phyloP scores from a whole-genome alignment of 176 grass and related monocot genomes.

The Ensete glaucum region DNA sequence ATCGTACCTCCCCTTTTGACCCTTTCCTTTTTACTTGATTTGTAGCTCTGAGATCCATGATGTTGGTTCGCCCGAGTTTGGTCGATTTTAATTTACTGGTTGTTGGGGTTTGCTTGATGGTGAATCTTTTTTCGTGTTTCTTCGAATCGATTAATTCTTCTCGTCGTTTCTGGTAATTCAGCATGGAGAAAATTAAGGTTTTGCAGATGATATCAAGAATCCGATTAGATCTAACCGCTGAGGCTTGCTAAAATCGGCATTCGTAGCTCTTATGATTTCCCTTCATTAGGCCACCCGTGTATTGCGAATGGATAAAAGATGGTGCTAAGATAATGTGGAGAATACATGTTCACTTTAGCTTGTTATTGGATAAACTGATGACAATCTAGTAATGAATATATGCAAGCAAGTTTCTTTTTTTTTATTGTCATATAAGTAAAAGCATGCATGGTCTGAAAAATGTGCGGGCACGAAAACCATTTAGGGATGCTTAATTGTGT shows the following conservation, averaged over 20 bases:
- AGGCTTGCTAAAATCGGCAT: not conserved
- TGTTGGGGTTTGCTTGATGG: not conserved
- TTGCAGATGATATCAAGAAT: not conserved
- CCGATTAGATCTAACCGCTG: not conserved
- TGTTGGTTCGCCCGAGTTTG: not conserved
- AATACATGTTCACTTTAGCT: not conserved
- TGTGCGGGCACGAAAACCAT: not conserved
- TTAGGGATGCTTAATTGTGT: not conserved
- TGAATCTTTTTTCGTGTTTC: not conserved
- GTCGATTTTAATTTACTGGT: not conserved
- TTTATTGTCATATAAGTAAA: not conserved
- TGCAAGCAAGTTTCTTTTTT: not conserved
- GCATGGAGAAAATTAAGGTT: no score
- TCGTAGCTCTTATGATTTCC: no score
- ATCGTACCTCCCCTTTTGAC: not conserved
- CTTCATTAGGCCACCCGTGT: no score
- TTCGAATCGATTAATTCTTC: not conserved
- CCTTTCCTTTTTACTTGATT: not conserved
- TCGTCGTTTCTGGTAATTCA: no score
- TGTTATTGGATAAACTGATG: not conserved
- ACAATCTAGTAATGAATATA: not conserved
- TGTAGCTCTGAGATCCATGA: not conserved
- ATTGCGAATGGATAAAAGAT: no score
- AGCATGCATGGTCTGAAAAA: not conserved
- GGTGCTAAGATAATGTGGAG: not conserved